A percentile compares a stretch with the other conserved stretches of the same genome.
These are phyloP conservation scores for Eimeria brunetti DNA, from an alignment of 169 alveolate genomes.

Conservation along the genomic window DNA sequence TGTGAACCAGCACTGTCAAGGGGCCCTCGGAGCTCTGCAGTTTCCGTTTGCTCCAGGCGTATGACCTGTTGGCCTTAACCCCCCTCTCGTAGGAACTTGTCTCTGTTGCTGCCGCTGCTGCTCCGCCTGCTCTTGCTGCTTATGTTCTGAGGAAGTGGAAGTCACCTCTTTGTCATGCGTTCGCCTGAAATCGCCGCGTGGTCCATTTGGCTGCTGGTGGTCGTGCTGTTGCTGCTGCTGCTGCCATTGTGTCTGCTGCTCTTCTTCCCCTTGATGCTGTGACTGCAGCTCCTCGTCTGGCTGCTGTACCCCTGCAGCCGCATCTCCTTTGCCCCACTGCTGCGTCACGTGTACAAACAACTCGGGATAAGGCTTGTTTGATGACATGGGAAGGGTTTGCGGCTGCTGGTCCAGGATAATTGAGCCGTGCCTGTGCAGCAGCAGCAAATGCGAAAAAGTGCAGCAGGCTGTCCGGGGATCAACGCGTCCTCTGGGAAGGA, in stretches of 20 bases:
- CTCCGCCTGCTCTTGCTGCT: not conserved
- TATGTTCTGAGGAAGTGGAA: not conserved
- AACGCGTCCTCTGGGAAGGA: conserved; percentile 49
- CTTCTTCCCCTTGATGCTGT: not conserved
- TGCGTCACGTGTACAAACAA: conserved; percentile 33
- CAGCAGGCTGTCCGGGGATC: conserved; percentile 59
- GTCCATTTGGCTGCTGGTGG: not conserved
- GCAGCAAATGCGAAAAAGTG: conserved; percentile 50
- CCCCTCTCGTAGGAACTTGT: not conserved
- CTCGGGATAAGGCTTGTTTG: conserved; percentile 29
- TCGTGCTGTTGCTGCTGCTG: conserved; percentile 29
- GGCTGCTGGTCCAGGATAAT: conserved; percentile 30
- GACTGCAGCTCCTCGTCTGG: not conserved
- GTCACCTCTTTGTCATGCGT: not conserved
- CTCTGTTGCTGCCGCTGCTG: not conserved
- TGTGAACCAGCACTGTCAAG: not conserved
- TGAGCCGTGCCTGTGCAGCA: conserved; percentile 39
- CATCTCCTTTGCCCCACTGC: conserved; percentile 7
- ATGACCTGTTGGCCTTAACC: not conserved
- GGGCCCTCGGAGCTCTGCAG: not conserved
- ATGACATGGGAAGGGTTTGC: conserved; percentile 8
- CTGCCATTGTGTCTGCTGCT: not conserved
- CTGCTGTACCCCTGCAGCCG: conserved; percentile 22
- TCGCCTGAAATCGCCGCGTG: not conserved
- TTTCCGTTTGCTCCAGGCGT: not conserved